Evolutionary conservation across 2,329 filamentous ascomycete genomes (phyloP).

Genomic region (Rasamsonia emersonii): DNA sequence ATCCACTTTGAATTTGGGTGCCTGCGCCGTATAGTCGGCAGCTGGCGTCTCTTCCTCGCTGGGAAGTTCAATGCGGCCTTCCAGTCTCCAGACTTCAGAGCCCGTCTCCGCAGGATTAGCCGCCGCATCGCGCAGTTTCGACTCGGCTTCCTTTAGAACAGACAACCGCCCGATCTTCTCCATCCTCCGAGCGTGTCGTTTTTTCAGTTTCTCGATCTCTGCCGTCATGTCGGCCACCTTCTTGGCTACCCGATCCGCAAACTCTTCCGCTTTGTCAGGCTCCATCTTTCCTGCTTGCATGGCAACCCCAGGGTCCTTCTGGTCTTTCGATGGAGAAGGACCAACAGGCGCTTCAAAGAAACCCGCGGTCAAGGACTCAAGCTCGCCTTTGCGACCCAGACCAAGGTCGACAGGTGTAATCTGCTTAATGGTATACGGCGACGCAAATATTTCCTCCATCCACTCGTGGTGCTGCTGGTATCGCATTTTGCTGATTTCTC

Average conservation of each 20-base stretch:
- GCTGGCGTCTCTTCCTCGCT: slow-evolving; percentile 27
- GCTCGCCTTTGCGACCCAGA: slow-evolving; percentile 72
- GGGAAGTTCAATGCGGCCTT: slow-evolving; percentile 38
- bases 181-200: slow-evolving; percentile 66
- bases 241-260: slow-evolving; percentile 66
- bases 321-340: slow-evolving; percentile 17
- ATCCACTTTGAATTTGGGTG: slow-evolving; percentile 46
- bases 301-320: slow-evolving; percentile 21
- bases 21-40: slow-evolving; percentile 32
- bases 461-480: slow-evolving; percentile 96
- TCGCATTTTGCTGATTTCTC: slow-evolving; percentile 76
- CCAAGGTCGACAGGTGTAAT: slow-evolving; percentile 83
- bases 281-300: slow-evolving; percentile 55
- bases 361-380: slow-evolving; percentile 72
- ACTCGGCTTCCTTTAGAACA: slow-evolving; percentile 63
- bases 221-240: slow-evolving; percentile 64
- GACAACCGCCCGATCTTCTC: slow-evolving; percentile 64
- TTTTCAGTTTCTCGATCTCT: slow-evolving; percentile 79
- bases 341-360: slow-evolving; percentile 60
- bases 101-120: slow-evolving; percentile 48
- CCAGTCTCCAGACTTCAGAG: slow-evolving; percentile 55
- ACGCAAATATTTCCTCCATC: slow-evolving; percentile 96
- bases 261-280: slow-evolving; percentile 69
- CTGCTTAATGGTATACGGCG: slow-evolving; percentile 75
- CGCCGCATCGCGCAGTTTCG: slow-evolving; percentile 60